Evolutionary conservation across 1,284 basidiomycete species (phyloP), one percentile per base, ranked within the genome.

Genomic region (Ceratobasidium sp.): DNA sequence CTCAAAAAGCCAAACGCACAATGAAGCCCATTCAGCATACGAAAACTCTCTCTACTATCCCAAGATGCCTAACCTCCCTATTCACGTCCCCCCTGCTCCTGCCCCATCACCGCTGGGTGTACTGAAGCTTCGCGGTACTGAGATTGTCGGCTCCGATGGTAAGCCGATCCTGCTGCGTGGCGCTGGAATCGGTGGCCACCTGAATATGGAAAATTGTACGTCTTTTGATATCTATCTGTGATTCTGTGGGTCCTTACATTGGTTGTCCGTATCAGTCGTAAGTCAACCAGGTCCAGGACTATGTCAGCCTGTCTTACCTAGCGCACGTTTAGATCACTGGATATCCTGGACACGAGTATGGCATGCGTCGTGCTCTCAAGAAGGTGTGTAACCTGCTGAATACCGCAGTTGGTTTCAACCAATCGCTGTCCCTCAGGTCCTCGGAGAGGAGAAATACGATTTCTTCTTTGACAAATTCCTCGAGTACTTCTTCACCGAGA

Each of bases 161-260:
- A 81, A 86, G 50, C 85, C 88, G 74, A 82, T 89, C 69, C 82
- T 89, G 75, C 82, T 91, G 70, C 83, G 88, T 32, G 90, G 89
- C 45, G 88, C 88, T 50, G 89, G 89, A 43, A 81, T 90, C 34
- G 89, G 88, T 75, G 89, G 88, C 74, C 90, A 89, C 87, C 87
- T 89, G 86, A 88, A 85, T 76, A 88, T 88, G 87, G 87, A 89
- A 79, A 89, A 88, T 79, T 88, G 88, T 79, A 83, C 84, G 70
- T 86, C 83, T 83, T n/a, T n/a, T 65, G 12, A 72, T 64, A 18
- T 23, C 10, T 30, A 5, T 16, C 46, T 32, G 3, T 58, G 45
- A 48, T 41, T 50, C 65, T 8, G 60, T 43, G 14, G 48, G 34
- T 50, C 59, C 43, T 74, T 34, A 70, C 34, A 4, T 60, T 50